Percentiles rank a stretch among this genome's conserved stretches.
phyloP scores from a whole-genome alignment of 192 early-diverging fungal genomes.

The Coemansia sp. region DNA sequence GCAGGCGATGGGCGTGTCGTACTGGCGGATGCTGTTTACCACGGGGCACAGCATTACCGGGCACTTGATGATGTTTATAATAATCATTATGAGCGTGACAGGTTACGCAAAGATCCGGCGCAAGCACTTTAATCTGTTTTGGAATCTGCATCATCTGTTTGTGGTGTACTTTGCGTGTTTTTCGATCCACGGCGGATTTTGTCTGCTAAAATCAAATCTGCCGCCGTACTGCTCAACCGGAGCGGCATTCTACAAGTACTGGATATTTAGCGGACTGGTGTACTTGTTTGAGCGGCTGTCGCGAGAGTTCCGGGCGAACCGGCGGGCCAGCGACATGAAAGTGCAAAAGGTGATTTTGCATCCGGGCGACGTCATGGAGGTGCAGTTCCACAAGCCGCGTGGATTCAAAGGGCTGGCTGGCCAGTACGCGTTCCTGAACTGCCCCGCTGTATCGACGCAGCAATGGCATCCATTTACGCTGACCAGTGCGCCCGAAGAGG shows the following conservation, averaged over 20 bases:
- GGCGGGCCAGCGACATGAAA: conserved; percentile 56
- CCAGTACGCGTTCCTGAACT: conserved; percentile 78
- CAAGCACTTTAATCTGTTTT: conserved; percentile 70
- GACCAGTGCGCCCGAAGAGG: conserved; percentile 78
- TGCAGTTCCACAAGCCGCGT: conserved; percentile 71
- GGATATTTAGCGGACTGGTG: conserved; percentile 63
- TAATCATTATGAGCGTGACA: conserved; percentile 78
- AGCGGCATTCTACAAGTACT: conserved; percentile 81
- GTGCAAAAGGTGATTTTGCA: conserved; percentile 83
- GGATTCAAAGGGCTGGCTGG: conserved; percentile 64
- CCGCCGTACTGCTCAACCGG: conserved; percentile 69
- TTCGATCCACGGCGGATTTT: conserved; percentile 81
- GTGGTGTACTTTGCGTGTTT: conserved; percentile 79
- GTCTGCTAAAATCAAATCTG: conserved; percentile 70
- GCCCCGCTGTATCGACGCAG: conserved; percentile 68
- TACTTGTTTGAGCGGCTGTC: conserved; percentile 73
- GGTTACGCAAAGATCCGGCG: conserved; percentile 58
- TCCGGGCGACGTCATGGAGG: conserved; percentile 77
- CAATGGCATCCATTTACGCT: conserved; percentile 87
- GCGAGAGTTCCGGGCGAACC: conserved; percentile 69
- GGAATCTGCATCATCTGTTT: conserved; percentile 87
- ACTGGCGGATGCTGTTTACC: conserved; percentile 58
- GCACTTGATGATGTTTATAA: conserved; percentile 68
- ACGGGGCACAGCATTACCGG: conserved; percentile 81
- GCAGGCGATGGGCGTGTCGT: conserved; percentile 25